A percentile compares a stretch with the other conserved stretches of the same genome.
phyloP scores from a whole-genome alignment of 2,329 filamentous ascomycete genomes.

The Fusarium staphyleae region DNA sequence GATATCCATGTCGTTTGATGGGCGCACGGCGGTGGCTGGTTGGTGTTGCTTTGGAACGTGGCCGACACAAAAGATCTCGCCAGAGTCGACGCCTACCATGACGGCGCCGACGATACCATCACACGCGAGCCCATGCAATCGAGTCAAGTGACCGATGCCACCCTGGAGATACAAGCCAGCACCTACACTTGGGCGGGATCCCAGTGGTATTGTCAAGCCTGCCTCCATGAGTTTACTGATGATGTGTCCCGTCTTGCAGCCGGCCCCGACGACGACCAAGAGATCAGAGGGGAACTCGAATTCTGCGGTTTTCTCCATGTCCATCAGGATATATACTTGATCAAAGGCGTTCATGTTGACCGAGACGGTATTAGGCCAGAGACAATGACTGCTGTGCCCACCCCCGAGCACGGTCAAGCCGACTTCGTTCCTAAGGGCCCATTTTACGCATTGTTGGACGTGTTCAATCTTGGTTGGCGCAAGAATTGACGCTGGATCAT shows the following conservation, averaged over 20 bases:
- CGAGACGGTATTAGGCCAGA: constrained; percentile 58
- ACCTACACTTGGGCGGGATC: constrained; percentile 68
- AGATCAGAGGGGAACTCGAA: constrained; percentile 8
- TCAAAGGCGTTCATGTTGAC: constrained; percentile 67
- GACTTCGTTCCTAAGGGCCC: constrained; percentile 57
- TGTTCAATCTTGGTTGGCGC: constrained; percentile 56
- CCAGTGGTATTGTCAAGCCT: constrained; percentile 64
- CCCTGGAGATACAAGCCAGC: constrained; percentile 70
- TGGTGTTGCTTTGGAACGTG: constrained; percentile 55
- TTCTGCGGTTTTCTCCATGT: constrained; percentile 31
- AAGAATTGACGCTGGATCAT: constrained; percentile 53
- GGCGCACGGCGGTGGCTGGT: constrained; percentile 51
- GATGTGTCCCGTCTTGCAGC: constrained; percentile 64
- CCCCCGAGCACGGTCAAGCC: constrained; percentile 62
- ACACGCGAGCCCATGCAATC: constrained; percentile 63
- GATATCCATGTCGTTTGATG: constrained; percentile 58
- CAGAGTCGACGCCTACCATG: constrained; percentile 58
- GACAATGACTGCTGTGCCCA: constrained; percentile 66
- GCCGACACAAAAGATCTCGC: constrained; percentile 59
- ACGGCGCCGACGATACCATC: constrained; percentile 68
- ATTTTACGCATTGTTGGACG: constrained; percentile 62
- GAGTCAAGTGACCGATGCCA: constrained; percentile 66
- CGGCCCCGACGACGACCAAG: constrained; percentile 60
- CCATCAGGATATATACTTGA: constrained; percentile 52
- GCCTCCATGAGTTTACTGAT: constrained; percentile 53